Evolutionary conservation across 345 rosid genomes (phyloP).

Genomic region (Orychophragmus violaceus): DNA sequence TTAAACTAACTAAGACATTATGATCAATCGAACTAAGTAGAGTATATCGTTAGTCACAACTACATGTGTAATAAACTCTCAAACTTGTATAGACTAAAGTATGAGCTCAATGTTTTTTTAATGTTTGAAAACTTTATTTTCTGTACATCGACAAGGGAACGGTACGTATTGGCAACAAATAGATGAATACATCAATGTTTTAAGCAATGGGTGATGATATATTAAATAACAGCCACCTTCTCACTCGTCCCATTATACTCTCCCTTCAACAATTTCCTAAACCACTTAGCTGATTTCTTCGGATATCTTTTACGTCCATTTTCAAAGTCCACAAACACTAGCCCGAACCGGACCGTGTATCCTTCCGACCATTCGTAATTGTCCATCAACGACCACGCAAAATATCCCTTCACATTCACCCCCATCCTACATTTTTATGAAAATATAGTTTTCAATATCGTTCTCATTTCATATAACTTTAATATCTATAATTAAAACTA

Average conservation of each 20-base stretch:
- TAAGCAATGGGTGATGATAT: neutral
- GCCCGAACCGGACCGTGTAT: slow-evolving; percentile 36
- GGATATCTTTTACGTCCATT: slow-evolving; percentile 28
- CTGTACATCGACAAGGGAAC: neutral
- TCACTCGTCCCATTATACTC: neutral
- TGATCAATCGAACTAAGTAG: neutral
- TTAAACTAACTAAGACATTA: neutral
- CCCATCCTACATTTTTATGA: slow-evolving; percentile 28
- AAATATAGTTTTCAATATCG: neutral
- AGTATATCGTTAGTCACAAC: too few species aligned
- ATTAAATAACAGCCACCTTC: slow-evolving; percentile 22
- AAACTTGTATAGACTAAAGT: too few species aligned
- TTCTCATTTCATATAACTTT: neutral
- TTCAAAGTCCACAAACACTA: slow-evolving; percentile 36
- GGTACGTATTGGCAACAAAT: neutral
- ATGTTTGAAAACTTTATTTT: neutral
- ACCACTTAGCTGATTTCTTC: slow-evolving; percentile 36
- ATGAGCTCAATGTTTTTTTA: too few species aligned
- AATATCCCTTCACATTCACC: slow-evolving; percentile 36
- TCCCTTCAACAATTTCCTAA: slow-evolving; percentile 22
- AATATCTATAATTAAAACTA: neutral
- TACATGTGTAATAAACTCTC: too few species aligned
- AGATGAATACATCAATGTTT: neutral
- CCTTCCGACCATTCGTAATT: slow-evolving; percentile 40
- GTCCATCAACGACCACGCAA: slow-evolving; percentile 41